phyloP scores from a whole-genome alignment of 2,329 filamentous ascomycete genomes.

The Cadophora luteo-olivacea region DNA sequence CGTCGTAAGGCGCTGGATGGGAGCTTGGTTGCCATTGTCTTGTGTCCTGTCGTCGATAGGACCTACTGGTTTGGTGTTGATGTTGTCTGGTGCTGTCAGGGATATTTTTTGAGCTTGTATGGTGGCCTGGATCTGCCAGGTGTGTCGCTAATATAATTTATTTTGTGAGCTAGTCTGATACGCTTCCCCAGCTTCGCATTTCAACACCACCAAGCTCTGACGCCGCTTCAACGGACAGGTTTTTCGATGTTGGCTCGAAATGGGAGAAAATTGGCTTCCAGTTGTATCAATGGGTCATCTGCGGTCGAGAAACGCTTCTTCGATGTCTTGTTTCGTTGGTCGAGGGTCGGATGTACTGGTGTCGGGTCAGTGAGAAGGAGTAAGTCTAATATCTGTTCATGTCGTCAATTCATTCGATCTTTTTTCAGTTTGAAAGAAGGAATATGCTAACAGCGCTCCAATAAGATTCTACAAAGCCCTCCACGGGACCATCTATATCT shows the following conservation, averaged over 20 bases:
- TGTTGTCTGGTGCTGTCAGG: constrained; percentile 5
- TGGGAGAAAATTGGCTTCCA: constrained; percentile 29
- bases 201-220: not conserved
- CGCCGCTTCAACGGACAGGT: not conserved
- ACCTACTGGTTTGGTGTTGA: not conserved
- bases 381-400: not conserved
- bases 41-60: not conserved
- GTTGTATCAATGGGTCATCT: constrained; percentile 16
- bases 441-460: not conserved
- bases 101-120: constrained; percentile 28
- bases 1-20: constrained; percentile 33
- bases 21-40: constrained; percentile 23
- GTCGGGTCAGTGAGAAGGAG: constrained; percentile 6
- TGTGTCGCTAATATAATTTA: constrained; percentile 33
- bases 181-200: not conserved
- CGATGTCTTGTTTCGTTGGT: constrained; percentile 34
- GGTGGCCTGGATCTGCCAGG: constrained; percentile 23
- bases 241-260: constrained; percentile 33
- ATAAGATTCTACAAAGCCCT: not conserved
- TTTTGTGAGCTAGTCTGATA: not conserved
- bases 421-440: not conserved
- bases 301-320: constrained; percentile 37
- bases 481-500: not conserved
- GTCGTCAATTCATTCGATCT: too few relatives aligned
- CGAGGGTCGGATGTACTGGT: constrained; percentile 22